Percentiles rank a stretch among this genome's conserved stretches.
phyloP scores from a whole-genome alignment of 2,329 filamentous ascomycete species.

The Mariannaea elegans region DNA sequence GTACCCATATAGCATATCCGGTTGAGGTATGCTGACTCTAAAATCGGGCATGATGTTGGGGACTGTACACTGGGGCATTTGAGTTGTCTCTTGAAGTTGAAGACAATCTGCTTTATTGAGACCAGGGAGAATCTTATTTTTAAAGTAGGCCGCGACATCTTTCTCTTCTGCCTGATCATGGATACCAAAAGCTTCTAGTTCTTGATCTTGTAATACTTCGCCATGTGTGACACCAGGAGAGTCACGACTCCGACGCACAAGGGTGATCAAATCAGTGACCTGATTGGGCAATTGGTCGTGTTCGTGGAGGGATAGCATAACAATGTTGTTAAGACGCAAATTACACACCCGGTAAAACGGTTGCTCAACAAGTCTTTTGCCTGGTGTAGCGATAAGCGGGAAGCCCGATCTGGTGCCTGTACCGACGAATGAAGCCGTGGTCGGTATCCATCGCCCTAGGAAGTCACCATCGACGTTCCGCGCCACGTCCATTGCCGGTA shows the following conservation, averaged over 20 bases:
- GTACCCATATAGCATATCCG: slow-evolving; percentile 25
- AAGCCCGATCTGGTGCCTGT: too few species aligned
- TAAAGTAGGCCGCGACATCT: slow-evolving; percentile 2
- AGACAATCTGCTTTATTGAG: background rate
- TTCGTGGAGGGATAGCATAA: background rate
- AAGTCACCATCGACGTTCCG: slow-evolving; percentile 1
- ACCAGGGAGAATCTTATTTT: background rate
- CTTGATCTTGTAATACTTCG: background rate
- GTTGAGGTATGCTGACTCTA: slow-evolving; percentile 22
- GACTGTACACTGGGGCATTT: slow-evolving; percentile 9
- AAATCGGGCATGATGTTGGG: slow-evolving; percentile 1
- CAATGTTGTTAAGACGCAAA: slow-evolving; percentile 5
- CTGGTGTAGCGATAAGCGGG: too few species aligned
- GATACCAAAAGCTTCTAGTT: background rate
- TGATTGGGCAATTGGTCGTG: slow-evolving; percentile 1
- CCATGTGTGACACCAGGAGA: slow-evolving; percentile 9
- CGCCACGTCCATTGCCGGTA: background rate
- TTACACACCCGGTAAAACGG: background rate
- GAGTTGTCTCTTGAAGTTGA: background rate
- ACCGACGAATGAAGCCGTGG: background rate
- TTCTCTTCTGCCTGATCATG: background rate
- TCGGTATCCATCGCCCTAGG: background rate
- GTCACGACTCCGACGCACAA: background rate
- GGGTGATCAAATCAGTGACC: background rate
- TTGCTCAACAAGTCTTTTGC: slow-evolving; percentile 2